Evolutionary conservation across 1,139 yeast genomes (phyloP).

Genomic region (Sporopachydermia cereana): DNA sequence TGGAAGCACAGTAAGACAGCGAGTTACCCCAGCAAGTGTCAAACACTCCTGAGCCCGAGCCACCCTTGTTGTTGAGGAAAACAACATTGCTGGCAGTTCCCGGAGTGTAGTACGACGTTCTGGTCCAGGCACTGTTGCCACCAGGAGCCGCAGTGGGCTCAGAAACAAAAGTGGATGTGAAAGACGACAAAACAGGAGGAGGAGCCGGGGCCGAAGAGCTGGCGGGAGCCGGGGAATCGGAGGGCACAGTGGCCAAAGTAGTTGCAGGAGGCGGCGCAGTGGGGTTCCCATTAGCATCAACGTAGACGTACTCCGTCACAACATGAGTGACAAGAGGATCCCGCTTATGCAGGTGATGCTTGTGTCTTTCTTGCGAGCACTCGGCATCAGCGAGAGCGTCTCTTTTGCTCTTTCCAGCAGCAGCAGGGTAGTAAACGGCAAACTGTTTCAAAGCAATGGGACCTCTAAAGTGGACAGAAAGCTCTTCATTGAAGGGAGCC

Average conservation of each 20-base stretch:
- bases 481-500: conserved; percentile 80
- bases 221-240: conserved; percentile 10
- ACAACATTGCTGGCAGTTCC: conserved; percentile 58
- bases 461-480: conserved; percentile 91
- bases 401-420: conserved; percentile 27
- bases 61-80: conserved; percentile 77
- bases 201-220: conserved; percentile 19
- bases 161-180: conserved; percentile 23
- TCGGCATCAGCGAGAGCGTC: conserved; percentile 22
- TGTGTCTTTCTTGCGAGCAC: conserved; percentile 16
- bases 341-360: conserved; percentile 26
- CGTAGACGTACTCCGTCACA: conserved; percentile 61
- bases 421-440: conserved; percentile 52
- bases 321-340: conserved; percentile 24
- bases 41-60: conserved; percentile 75
- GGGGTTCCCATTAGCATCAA: conserved; percentile 43
- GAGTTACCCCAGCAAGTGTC: conserved; percentile 82
- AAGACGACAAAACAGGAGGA: conserved; percentile 20
- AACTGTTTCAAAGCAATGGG: conserved; percentile 72
- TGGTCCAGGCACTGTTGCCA: conserved; percentile 51
- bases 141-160: conserved; percentile 23
- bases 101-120: conserved; percentile 63
- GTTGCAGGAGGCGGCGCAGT: conserved; percentile 24
- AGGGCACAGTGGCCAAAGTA: conserved; percentile 10
- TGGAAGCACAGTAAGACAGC: conserved; percentile 63